Base-by-base conservation (phyloP, 345 rosid species). In the Eutrema yunnanense region DNA sequence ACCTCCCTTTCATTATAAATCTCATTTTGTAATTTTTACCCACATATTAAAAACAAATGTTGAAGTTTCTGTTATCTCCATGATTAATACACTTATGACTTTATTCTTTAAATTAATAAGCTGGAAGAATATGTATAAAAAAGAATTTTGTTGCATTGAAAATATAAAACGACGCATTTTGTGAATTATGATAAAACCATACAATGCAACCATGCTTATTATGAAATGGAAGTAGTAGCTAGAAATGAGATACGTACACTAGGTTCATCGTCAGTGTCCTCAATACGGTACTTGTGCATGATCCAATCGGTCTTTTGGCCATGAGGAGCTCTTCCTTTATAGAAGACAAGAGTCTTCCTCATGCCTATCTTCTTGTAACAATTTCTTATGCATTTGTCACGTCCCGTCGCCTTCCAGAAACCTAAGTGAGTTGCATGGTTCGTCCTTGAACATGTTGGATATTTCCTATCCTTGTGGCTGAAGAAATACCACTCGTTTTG, bases 241-340 rank as follows among this genome's bases (percentile, higher is more conserved):
- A 6, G 2, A 30, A 40, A 37, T 10, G 19, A 42, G 26, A 78
- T 10, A 41, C 95, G 60, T 72, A 92, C 98, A 72, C 57, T 51
- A 30, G 67, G 38, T 77, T 77, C 86, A 73, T 92, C 91, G 27
- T 90, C 92, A 2, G 71, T 78, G 7, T 92, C 96, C 73, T 92
- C 96, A 16, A 90, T 90, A 0, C 98, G 90, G 62, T 90, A 92
- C 75, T 92, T 96, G 26, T 92, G 96, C 98, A 92, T 92, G 71
- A 92, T 92, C 98, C 98, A 92, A 49, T 92, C 96, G 41, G 96
- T 84, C 79, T 92, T 92, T 51, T 87, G 96, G 44, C 98, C 98
- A 38, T 90, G 96, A 30, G 96, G 98, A 41, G 98, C 98, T 79
- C 98, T 87, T 26, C 98, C 98, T 72, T 87, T 66, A 43, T 92